These are phyloP conservation scores for Tolypocladium guangdongense DNA, from an alignment of 2,329 filamentous ascomycete species.

Conservation along the genomic window DNA sequence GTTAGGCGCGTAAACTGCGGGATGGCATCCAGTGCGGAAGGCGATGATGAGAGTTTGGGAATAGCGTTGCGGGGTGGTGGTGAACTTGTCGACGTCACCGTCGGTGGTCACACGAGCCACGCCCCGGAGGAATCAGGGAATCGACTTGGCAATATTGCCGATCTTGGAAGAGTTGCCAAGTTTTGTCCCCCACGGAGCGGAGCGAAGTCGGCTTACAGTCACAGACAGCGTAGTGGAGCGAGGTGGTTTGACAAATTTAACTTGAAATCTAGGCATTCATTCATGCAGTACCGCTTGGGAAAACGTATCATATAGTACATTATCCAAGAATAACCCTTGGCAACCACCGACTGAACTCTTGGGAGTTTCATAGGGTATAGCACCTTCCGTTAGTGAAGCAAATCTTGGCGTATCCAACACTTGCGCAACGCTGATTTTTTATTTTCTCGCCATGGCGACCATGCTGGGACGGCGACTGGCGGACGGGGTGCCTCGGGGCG, in stretches of 20 bases:
- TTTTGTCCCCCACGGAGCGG: too few species aligned
- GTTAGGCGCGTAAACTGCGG: not conserved
- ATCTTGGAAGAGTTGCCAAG: too few species aligned
- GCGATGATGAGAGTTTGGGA: too few species aligned
- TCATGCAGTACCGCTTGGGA: not conserved
- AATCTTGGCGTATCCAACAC: not conserved
- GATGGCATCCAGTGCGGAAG: too few species aligned
- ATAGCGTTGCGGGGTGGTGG: too few species aligned
- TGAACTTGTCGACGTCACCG: not conserved
- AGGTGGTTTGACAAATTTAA: too few species aligned
- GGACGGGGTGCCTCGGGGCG: slow-evolving; percentile 25
- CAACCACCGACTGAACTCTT: not conserved
- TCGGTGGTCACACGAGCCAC: too few species aligned
- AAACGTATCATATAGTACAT: not conserved
- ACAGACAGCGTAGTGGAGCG: too few species aligned
- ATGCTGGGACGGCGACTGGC: slow-evolving; percentile 21
- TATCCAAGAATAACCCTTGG: not conserved
- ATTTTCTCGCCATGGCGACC: slow-evolving; percentile 6
- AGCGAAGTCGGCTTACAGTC: too few species aligned
- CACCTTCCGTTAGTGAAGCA: not conserved
- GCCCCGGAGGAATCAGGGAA: too few species aligned
- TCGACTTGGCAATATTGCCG: too few species aligned
- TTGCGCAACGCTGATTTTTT: not conserved
- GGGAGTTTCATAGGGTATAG: not conserved
- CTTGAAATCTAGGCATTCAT: not conserved